Percentiles rank a stretch among this genome's conserved stretches.
phyloP scores from a whole-genome alignment of 495 filamentous ascomycete species.

The Aspergillus haitiensis region DNA sequence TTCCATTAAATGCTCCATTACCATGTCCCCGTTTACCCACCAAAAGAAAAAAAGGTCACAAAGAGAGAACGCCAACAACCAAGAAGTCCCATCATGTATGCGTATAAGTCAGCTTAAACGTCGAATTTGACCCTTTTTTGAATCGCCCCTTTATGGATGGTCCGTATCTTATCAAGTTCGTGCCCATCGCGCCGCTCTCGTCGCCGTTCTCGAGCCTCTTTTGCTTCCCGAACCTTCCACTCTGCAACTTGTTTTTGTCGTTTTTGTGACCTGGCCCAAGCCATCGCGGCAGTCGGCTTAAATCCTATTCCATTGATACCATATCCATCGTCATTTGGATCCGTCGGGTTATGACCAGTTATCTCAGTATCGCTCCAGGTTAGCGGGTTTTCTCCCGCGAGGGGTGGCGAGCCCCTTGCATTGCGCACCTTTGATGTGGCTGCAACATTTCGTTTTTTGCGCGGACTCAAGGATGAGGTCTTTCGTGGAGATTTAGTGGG shows the following conservation, averaged over 20 bases:
- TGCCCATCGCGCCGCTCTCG: slow-evolving; percentile 60
- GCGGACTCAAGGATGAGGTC: slow-evolving; percentile 23
- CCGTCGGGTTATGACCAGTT: slow-evolving; percentile 72
- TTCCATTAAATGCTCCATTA: slow-evolving; percentile 4
- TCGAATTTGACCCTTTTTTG: slow-evolving; percentile 50
- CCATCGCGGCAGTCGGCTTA: slow-evolving; percentile 80
- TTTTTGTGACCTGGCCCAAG: slow-evolving; percentile 70
- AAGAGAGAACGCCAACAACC: slow-evolving; percentile 2
- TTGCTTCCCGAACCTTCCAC: slow-evolving; percentile 77
- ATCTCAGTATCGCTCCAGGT: slow-evolving; percentile 87
- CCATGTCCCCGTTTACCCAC: background rate
- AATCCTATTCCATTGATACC: slow-evolving; percentile 91
- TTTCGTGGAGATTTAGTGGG: slow-evolving; percentile 23
- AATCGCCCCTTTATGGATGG: slow-evolving; percentile 36
- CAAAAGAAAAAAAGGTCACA: background rate
- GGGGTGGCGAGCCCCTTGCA: slow-evolving; percentile 49
- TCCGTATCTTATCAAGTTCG: slow-evolving; percentile 32
- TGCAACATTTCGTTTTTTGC: slow-evolving; percentile 28
- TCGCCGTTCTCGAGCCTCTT: slow-evolving; percentile 76
- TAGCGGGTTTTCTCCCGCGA: slow-evolving; percentile 50
- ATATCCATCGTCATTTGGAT: slow-evolving; percentile 74
- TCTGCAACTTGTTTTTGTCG: slow-evolving; percentile 80
- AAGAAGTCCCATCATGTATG: background rate
- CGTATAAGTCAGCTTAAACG: slow-evolving; percentile 20
- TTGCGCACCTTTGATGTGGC: slow-evolving; percentile 34